These are phyloP conservation scores for Ustilago bromivora DNA, from an alignment of 1,284 basidiomycete species.

Conservation along the genomic window DNA sequence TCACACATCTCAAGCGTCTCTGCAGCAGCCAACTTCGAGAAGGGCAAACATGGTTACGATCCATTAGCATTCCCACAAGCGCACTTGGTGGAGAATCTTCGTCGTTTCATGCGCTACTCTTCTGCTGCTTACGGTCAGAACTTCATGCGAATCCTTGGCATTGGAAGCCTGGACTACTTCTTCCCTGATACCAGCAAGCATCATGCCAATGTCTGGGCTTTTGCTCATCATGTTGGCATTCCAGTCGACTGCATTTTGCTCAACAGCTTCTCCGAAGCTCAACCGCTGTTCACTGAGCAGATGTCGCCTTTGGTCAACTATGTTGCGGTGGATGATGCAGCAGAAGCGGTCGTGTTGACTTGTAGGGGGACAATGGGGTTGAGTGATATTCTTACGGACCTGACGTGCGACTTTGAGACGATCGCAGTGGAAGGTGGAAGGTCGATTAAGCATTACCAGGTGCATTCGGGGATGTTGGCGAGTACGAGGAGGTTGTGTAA, in stretches of 20 bases:
- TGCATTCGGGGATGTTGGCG: conserved; percentile 73
- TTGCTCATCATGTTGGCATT: conserved; percentile 71
- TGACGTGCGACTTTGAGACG: conserved; percentile 72
- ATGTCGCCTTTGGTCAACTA: conserved; percentile 72
- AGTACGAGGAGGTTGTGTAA: conserved; percentile 71
- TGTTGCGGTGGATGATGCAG: conserved; percentile 72
- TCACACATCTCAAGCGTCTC: conserved; percentile 45
- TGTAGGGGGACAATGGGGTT: conserved; percentile 73
- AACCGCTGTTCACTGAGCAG: conserved; percentile 55
- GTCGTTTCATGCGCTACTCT: conserved; percentile 72
- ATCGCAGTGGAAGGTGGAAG: conserved; percentile 71
- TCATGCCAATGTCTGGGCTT: conserved; percentile 72
- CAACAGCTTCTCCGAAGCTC: conserved; percentile 71
- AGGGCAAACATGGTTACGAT: conserved; percentile 28
- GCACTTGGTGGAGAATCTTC: conserved; percentile 72
- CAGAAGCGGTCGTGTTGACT: conserved; percentile 71
- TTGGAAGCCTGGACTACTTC: conserved; percentile 71
- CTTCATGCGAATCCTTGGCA: conserved; percentile 72
- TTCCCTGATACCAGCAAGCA: conserved; percentile 72
- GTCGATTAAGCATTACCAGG: conserved; percentile 70
- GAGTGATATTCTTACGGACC: conserved; percentile 73
- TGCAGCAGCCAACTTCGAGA: conserved; percentile 23
- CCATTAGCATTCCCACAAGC: conserved; percentile 70
- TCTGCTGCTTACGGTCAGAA: conserved; percentile 65
- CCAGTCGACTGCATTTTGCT: conserved; percentile 72